A percentile compares a stretch with the other conserved stretches of the same genome.
Evolutionary conservation across 768 basidiomycete species (phyloP).

Genomic region (Xerocomus spinulosus): DNA sequence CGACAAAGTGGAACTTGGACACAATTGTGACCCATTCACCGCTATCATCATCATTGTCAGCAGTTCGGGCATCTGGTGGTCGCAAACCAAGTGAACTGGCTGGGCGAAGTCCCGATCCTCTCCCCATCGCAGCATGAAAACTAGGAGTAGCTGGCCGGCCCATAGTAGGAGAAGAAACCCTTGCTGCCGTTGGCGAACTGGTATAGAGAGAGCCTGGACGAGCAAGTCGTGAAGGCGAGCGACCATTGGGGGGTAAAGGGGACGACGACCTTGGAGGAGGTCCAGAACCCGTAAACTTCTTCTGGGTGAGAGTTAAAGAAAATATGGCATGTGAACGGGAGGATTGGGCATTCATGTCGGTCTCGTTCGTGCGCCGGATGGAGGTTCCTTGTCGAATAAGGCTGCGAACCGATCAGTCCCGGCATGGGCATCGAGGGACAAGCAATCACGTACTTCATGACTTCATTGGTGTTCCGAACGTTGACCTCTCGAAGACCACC

Average conservation of each 20-base stretch:
- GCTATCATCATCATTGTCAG: slow-evolving; percentile 50
- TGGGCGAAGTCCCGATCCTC: slow-evolving; percentile 68
- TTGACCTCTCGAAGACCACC: slow-evolving; percentile 88
- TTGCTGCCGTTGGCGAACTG: slow-evolving; percentile 31
- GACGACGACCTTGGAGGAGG: slow-evolving; percentile 72
- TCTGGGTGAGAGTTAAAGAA: slow-evolving; percentile 90
- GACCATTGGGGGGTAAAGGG: slow-evolving; percentile 67
- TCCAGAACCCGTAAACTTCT: slow-evolving; percentile 71
- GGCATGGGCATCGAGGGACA: slow-evolving; percentile 5
- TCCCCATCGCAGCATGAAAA: slow-evolving; percentile 68
- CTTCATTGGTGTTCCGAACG: slow-evolving; percentile 80
- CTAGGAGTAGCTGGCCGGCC: slow-evolving; percentile 78
- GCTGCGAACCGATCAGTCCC: slow-evolving; percentile 40
- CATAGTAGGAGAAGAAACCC: slow-evolving; percentile 72
- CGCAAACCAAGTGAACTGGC: slow-evolving; percentile 75
- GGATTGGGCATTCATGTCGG: slow-evolving; percentile 98
- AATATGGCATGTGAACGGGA: slow-evolving; percentile 99
- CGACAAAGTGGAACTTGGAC: slow-evolving; percentile 98
- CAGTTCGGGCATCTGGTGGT: slow-evolving; percentile 41
- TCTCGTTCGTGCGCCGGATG: slow-evolving; percentile 91
- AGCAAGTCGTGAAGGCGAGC: slow-evolving; percentile 73
- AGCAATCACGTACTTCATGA: slow-evolving; percentile 73
- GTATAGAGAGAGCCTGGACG: slow-evolving; percentile 78
- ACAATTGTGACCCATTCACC: slow-evolving; percentile 88
- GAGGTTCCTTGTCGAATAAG: slow-evolving; percentile 86